Conservation (phyloP, 495 filamentous ascomycete genomes). For the Clavariopsis aquatica region DNA sequence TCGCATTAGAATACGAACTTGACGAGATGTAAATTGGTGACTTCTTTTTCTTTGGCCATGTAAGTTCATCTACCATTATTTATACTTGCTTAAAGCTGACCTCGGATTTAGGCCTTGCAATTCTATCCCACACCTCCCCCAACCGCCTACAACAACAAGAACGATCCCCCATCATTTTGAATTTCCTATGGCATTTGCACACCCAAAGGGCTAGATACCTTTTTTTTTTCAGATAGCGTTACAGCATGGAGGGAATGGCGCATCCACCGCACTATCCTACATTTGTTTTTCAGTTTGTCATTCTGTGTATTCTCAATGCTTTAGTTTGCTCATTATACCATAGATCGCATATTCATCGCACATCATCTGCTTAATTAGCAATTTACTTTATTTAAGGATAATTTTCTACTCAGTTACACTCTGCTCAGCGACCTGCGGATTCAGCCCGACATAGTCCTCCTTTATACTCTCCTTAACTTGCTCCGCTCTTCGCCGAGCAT, state of each 20-base stretch:
- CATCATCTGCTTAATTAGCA: background rate
- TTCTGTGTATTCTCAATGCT: background rate
- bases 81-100: no score
- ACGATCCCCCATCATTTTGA: no score
- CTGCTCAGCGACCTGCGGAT: conserved; percentile 29
- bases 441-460: conserved; percentile 23
- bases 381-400: background rate
- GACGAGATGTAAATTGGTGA: conserved; percentile 36
- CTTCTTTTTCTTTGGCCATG: no score
- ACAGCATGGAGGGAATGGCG: conserved; percentile 3
- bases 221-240: conserved; percentile 29
- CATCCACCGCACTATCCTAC: no score
- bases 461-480: conserved; percentile 40
- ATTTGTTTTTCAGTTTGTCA: background rate
- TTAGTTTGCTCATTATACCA: conserved; percentile 12
- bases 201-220: conserved; percentile 26
- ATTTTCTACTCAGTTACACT: conserved; percentile 41
- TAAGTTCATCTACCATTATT: no score
- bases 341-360: conserved; percentile 16
- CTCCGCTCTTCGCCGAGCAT: conserved; percentile 63
- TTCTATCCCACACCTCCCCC: no score
- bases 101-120: no score
- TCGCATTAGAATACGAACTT: conserved; percentile 39
- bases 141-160: no score
- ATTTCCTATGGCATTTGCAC: background rate